Evolutionary conservation across 2,329 filamentous ascomycete species (phyloP), one percentile per base, ranked within the genome.

Genomic region (Talaromyces sp.): DNA sequence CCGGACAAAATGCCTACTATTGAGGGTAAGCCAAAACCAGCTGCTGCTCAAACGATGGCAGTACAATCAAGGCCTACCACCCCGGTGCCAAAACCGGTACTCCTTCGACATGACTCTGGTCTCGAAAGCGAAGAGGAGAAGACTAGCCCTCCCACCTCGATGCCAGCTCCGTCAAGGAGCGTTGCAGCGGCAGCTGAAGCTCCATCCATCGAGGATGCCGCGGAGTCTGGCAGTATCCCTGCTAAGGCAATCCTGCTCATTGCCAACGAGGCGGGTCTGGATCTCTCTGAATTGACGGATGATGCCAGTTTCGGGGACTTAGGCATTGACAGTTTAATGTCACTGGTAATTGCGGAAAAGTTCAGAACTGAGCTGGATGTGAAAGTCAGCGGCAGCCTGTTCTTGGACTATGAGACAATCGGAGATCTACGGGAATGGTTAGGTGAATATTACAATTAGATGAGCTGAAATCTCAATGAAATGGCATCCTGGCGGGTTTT

Each of bases 291-390:
- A 0, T 40, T 73, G 22, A 60, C 58, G 1, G 60, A 66, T 19
- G 65, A 69, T 21, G 62, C 63, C 11, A 59, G 36, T 7, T 70
- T 74, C 43, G 62, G 62, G 1, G 62, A 68, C 21, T 51, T 75
- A 2, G 73, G 72, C 3, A 62, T 77, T 31, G 74, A 76, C 59
- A 70, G 67, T 17, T 63, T 76, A 8, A 66, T 76, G 66, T 67
- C 64, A 4, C 62, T 76, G 2, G 69, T 71, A 3, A 65, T 76
- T 11, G 58, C 68, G 0, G 67, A 68, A 22, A 72, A 70, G 55
- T 69, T 75, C 50, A 57, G 66, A 1, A 60, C 59, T 2, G 64
- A 73, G 48, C 62, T 75, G 19, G 65, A 63, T 4, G 53, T 75
- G 2, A 65, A 68, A 25, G 61, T 73, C n/a, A 21, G 28, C 5